Conservation (phyloP, 768 basidiomycete genomes). For the Podaxis sp. region DNA sequence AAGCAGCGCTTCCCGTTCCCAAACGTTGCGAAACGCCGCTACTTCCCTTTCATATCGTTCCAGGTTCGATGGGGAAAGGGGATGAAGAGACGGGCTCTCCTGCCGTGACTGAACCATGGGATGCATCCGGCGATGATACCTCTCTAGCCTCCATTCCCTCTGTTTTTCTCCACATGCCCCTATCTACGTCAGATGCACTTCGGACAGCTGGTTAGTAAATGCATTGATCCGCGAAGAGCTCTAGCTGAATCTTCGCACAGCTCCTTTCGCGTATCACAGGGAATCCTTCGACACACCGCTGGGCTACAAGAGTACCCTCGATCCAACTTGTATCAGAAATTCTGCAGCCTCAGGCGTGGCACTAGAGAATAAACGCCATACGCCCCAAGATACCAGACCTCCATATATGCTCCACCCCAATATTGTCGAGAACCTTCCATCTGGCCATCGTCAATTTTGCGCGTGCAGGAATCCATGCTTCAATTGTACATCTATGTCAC, state of each 20-base stretch:
- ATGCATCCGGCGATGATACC: neutral
- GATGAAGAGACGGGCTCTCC: neutral
- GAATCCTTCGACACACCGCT: slow-evolving; percentile 1
- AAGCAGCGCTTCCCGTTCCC: neutral
- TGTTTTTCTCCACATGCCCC: slow-evolving; percentile 6
- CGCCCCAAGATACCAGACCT: neutral
- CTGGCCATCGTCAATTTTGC: slow-evolving; percentile 4
- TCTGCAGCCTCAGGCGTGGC: neutral
- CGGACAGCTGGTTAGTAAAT: neutral
- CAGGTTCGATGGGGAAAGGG: neutral
- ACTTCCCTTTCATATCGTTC: slow-evolving; percentile 10
- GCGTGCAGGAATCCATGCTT: slow-evolving; percentile 9
- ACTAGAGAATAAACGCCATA: neutral
- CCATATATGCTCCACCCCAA: neutral
- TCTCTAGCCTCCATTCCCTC: slow-evolving; percentile 4
- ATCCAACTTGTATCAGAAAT: neutral
- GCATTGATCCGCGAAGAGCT: neutral
- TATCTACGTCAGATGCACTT: slow-evolving; percentile 4
- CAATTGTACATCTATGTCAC: neutral
- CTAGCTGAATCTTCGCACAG: neutral
- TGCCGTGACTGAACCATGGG: neutral
- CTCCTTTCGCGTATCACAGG: slow-evolving; percentile 1
- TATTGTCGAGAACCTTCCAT: neutral
- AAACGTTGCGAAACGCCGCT: slow-evolving; percentile 11
- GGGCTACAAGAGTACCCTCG: neutral